Conservation (phyloP, 805 yeast species). For the Saccharomycopsis sp. region DNA sequence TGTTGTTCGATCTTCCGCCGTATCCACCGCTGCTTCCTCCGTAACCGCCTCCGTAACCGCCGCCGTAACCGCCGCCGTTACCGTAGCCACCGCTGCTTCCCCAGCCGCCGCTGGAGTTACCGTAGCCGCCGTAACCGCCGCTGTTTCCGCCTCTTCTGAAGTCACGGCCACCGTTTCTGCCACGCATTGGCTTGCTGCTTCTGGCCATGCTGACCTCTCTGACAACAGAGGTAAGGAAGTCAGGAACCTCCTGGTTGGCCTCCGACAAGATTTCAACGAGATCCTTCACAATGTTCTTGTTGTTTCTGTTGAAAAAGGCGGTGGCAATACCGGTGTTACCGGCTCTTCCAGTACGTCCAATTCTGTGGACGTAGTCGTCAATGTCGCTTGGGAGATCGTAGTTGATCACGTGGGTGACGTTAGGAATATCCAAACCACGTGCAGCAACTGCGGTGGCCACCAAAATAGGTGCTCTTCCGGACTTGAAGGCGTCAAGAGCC, state of each 20-base stretch:
- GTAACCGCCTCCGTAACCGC: not conserved
- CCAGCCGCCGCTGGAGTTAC: constrained; percentile 27
- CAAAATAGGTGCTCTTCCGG: constrained; percentile 86
- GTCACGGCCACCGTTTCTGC: constrained; percentile 38
- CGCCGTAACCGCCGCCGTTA: constrained; percentile 3
- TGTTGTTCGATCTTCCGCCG: not conserved
- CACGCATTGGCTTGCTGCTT: constrained; percentile 28
- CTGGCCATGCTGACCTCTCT: constrained; percentile 63
- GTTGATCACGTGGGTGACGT: constrained; percentile 95
- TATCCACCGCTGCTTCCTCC: not conserved
- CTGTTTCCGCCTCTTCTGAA: constrained; percentile 41
- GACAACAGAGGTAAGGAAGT: constrained; percentile 70
- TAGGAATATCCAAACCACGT: constrained; percentile 99
- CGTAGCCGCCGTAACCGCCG: constrained; percentile 26
- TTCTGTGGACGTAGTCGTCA: constrained; percentile 98
- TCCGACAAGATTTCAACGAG: constrained; percentile 80
- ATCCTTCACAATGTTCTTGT: constrained; percentile 82
- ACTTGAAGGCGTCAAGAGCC: constrained; percentile 89
- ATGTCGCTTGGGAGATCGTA: constrained; percentile 95
- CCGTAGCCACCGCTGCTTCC: constrained; percentile 23
- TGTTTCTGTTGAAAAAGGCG: constrained; percentile 95
- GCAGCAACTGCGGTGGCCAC: constrained; percentile 99
- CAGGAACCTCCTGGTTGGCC: constrained; percentile 97
- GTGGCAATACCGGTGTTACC: constrained; percentile 99
- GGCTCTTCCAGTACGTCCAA: constrained; percentile 99